These are phyloP conservation scores for Sphagnum tenellum DNA, from an alignment of 225 moss, liverwort and hornwort genomes.

Conservation along the genomic window DNA sequence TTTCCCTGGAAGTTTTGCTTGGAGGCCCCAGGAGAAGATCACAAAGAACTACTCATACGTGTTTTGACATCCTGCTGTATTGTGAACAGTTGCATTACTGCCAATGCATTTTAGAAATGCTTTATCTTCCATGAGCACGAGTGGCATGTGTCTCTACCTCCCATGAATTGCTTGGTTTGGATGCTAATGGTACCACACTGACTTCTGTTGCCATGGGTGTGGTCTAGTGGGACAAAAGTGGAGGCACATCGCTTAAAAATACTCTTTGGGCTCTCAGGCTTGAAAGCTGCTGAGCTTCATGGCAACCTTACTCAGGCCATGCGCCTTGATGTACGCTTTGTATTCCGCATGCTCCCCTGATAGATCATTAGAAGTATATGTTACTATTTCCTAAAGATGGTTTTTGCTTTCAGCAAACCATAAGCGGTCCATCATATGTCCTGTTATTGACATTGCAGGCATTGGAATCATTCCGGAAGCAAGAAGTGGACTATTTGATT, in stretches of 20 bases:
- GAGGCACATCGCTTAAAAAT: conserved; percentile 97
- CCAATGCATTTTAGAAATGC: too few species aligned
- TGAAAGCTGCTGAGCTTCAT: conserved; percentile 95
- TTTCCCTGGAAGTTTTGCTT: too few species aligned
- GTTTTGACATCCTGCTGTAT: too few species aligned
- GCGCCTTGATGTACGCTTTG: conserved; percentile 79
- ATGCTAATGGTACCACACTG: too few species aligned
- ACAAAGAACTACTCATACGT: too few species aligned
- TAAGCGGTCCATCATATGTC: background rate
- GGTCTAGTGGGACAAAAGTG: conserved; percentile 77
- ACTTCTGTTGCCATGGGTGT: background rate
- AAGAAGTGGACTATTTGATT: conserved; percentile 83
- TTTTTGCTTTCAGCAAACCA: too few species aligned
- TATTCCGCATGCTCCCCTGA: background rate
- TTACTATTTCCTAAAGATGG: background rate
- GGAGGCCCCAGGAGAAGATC: too few species aligned
- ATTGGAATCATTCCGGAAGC: conserved; percentile 75
- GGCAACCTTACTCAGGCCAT: conserved; percentile 92
- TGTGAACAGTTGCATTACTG: too few species aligned
- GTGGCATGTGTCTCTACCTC: too few species aligned
- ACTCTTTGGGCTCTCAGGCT: conserved; percentile 80
- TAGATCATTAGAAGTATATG: background rate
- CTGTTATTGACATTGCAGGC: conserved; percentile 36
- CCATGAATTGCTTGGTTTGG: too few species aligned
- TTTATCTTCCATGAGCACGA: too few species aligned